Evolutionary conservation across 768 basidiomycete genomes (phyloP).

Genomic region (Amanita subjunquillea): DNA sequence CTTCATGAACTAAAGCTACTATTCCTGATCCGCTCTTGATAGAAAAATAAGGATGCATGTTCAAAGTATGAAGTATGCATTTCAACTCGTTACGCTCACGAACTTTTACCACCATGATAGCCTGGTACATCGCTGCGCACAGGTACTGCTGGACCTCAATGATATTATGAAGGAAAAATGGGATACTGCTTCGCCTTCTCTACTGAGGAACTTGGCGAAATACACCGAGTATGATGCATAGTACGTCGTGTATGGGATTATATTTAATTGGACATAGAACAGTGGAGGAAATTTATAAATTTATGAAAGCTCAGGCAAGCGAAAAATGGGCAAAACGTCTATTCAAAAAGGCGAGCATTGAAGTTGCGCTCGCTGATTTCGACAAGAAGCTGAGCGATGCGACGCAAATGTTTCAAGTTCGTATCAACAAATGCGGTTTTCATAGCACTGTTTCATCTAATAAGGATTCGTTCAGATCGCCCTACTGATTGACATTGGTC

Average conservation of each 20-base stretch:
- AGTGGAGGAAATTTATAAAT: constrained; percentile 25
- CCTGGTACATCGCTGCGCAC: constrained; percentile 27
- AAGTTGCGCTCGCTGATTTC: constrained; percentile 24
- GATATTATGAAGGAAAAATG: constrained; percentile 34
- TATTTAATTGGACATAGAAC: constrained; percentile 17
- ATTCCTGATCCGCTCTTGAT: neutral
- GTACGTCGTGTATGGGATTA: neutral
- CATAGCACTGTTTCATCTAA: neutral
- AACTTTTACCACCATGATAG: constrained; percentile 1
- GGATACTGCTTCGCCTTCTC: constrained; percentile 28
- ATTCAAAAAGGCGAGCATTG: constrained; percentile 28
- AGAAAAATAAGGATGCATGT: constrained; percentile 29
- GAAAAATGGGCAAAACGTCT: constrained; percentile 31
- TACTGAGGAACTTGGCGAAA: constrained; percentile 27
- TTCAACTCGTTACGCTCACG: neutral
- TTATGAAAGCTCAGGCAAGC: constrained; percentile 27
- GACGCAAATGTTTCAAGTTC: constrained; percentile 36
- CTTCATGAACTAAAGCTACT: neutral
- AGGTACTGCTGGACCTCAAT: constrained; percentile 30
- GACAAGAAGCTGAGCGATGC: constrained; percentile 30
- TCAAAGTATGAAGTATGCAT: constrained; percentile 11
- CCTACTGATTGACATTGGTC: constrained; percentile 32
- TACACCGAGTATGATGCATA: constrained; percentile 26
- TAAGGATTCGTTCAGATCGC: constrained; percentile 21
- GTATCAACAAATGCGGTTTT: neutral